These are phyloP conservation scores for Amyloporia xantha DNA, from an alignment of 768 basidiomycete genomes.

Conservation along the genomic window DNA sequence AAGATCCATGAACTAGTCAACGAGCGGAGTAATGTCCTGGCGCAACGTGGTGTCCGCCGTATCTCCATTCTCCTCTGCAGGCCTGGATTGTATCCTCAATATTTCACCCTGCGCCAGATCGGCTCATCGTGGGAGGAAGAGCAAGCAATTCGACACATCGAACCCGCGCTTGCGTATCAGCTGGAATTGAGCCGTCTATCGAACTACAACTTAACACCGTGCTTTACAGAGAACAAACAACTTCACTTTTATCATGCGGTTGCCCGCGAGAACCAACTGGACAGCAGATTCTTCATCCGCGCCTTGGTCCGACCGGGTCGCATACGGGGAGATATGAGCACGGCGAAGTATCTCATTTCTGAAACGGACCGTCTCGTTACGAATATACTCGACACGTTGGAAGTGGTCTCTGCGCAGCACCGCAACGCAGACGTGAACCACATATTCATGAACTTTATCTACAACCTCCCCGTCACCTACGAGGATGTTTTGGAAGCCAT, in stretches of 20 bases:
- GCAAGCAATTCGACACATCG: conserved; percentile 94
- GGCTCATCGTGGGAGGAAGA: conserved; percentile 85
- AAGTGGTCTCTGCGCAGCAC: conserved; percentile 85
- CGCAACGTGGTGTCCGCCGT: conserved; percentile 80
- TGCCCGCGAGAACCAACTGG: conserved; percentile 94
- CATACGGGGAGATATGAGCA: conserved; percentile 85
- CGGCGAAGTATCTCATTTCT: conserved; percentile 96
- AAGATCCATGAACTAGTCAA: conserved; percentile 69
- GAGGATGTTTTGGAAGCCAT: conserved; percentile 96
- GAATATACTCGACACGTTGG: conserved; percentile 87
- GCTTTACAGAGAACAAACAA: conserved; percentile 94
- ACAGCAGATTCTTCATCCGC: conserved; percentile 96
- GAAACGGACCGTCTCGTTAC: conserved; percentile 97
- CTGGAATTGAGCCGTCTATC: conserved; percentile 94
- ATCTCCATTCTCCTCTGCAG: conserved; percentile 90
- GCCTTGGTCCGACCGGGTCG: conserved; percentile 95
- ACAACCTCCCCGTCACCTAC: conserved; percentile 91
- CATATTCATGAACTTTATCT: conserved; percentile 98
- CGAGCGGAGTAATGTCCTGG: conserved; percentile 52
- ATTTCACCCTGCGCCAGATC: conserved; percentile 81
- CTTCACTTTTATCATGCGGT: conserved; percentile 97
- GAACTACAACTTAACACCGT: conserved; percentile 94
- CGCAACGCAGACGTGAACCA: conserved; percentile 96
- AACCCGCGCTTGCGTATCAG: conserved; percentile 97
- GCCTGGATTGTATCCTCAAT: conserved; percentile 85